These are phyloP conservation scores for Pleurozium schreberi DNA, from an alignment of 225 moss, liverwort and hornwort genomes.

Conservation along the genomic window DNA sequence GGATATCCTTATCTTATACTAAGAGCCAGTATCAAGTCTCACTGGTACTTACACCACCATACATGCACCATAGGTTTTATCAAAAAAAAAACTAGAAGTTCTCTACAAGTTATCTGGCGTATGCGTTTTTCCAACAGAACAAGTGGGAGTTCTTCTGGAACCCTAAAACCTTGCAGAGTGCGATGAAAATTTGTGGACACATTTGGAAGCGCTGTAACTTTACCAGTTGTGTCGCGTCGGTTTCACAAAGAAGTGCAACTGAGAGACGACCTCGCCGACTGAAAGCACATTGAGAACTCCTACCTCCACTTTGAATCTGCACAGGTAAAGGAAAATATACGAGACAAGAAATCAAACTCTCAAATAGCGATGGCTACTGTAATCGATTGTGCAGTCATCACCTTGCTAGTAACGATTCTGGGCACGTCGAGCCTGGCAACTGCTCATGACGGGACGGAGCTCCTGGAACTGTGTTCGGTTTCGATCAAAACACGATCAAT, in stretches of 20 bases:
- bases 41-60: not conserved
- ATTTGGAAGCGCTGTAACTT: not conserved
- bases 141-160: too few relatives aligned
- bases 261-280: not conserved
- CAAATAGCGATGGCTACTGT: too few relatives aligned
- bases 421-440: not conserved
- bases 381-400: not conserved
- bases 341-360: not conserved
- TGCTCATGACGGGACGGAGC: not conserved
- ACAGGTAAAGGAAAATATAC: not conserved
- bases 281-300: not conserved
- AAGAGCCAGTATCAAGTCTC: not conserved
- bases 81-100: not conserved
- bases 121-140: not conserved
- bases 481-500: not conserved
- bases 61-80: not conserved
- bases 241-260: not conserved
- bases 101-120: not conserved
- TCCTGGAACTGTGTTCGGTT: not conserved
- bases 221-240: not conserved
- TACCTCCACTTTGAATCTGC: not conserved
- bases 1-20: not conserved
- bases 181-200: not conserved
- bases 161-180: not conserved
- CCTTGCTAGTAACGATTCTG: not conserved